Evolutionary conservation across 345 rosid species (phyloP), one percentile per base, ranked within the genome.

Genomic region (Salix brachista): DNA sequence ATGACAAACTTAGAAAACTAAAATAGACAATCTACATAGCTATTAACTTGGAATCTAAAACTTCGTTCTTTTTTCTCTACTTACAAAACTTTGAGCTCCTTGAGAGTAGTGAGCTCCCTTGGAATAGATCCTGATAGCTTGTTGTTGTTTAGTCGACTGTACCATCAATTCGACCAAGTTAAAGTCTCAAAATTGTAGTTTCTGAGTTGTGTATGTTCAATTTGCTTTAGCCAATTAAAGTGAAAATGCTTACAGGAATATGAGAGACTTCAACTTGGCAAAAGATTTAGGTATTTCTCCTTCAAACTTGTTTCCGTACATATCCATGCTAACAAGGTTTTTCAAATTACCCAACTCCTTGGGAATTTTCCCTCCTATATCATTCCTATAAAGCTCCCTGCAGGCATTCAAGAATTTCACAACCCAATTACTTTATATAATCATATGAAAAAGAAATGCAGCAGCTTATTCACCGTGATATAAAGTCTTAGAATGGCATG

Each of bases 301-400:
- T 69, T 87, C 87, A 41, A 89, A 86, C 68, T 65, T 78, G 80
- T 91, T 91, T 17, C 69, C 85, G 67, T 83, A 89, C 79, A 91
- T 34, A 80, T 91, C 92, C 89, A 91, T 76, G 83, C 92, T 87
- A 37, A 89, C 78, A 70, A 91, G 90, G 76, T 80, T 79, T 71
- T 85, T 83, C 85, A 91, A 72, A 75, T 89, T 82, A 28, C 95
- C 89, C 77, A 89, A 72, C 80, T 91, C 95, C 71, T 81, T 71
- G 0, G 95, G 92, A 67, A 91, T 84, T 77, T 87, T 61, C 25
- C 92, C 91, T 36, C 78, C 44, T 8, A 91, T 78, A 19, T 69
- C 80, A 77, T 89, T 91, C 75, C 76, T 79, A 69, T 91, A 91
- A 60, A 91, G 88, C 84, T 89, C 95, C 87, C 95, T 91, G 90